Evolutionary conservation across 139 green algal species (phyloP), one percentile per base, ranked within the genome.

Genomic region (Tetraselmis striata): DNA sequence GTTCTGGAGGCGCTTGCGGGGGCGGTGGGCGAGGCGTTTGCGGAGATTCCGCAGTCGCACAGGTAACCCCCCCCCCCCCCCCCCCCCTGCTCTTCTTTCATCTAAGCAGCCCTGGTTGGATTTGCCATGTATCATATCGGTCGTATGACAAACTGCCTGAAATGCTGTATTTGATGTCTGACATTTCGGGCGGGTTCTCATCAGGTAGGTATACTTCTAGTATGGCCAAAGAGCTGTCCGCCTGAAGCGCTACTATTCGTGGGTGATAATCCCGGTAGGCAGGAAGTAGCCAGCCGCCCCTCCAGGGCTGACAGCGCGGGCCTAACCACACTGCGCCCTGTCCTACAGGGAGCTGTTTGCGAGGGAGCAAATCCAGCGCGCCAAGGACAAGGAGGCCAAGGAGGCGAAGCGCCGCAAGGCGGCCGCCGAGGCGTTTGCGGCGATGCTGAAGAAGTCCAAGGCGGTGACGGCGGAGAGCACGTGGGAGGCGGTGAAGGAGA

Each of bases 401-500:
- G 86, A 88, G 77, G 88, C 79, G 31, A 22, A 31, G 29, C 75
- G 58, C 29, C 67, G 81, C 24, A 76, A 77, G 31, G 83, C 83
- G 25, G 81, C 77, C 1, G 31, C 75, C 5, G 87, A 93, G 11
- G 85, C 86, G 31, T 92, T 94, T 59, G 75, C 67, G 0, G 78
- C 82, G 28, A 87, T 93, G 79, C 80, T 94, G 28, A 80, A 83
- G 25, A 80, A 88, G 32, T 87, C 87, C 28, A 78, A 84, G 23
- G 82, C 75, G n/a, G 45, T 93, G 11, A 80, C 81, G 30, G 24
- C 79, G 0, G 89, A 86, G 78, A 90, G 80, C 1, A 80, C 82
- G 28, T 93, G 89, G 91, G 86, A 90, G 26, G 85, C 88, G 23
- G 83, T 85, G 26, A 78, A 88, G 27, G 78, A 80, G 29, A 75